Evolutionary conservation across 306 rosid genomes (phyloP).

Genomic region (Astragalus glycyphyllos): DNA sequence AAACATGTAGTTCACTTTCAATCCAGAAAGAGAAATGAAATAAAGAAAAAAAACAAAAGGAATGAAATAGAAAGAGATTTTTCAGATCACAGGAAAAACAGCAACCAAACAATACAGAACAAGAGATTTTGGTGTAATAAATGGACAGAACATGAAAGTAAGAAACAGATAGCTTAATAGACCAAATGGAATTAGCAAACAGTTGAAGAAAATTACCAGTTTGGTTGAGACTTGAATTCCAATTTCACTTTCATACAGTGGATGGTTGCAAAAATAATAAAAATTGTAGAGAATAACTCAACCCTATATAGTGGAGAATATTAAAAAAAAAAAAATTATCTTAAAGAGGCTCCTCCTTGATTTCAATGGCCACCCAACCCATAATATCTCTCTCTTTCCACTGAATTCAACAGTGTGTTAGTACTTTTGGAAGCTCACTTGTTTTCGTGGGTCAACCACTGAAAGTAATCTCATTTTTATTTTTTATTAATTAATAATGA

Average conservation of each 20-base stretch:
- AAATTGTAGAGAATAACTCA: conserved; percentile 10
- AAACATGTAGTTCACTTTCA: conserved; percentile 42
- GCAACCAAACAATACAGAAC: conserved; percentile 43
- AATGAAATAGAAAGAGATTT: conserved; percentile 50
- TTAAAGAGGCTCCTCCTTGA: conserved; percentile 51
- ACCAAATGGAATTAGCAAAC: conserved; percentile 36
- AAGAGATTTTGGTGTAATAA: conserved; percentile 48
- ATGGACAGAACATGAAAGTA: conserved; percentile 35
- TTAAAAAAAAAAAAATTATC: conserved; percentile 13
- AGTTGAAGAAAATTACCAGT: conserved; percentile 55
- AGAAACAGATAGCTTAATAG: conserved; percentile 41
- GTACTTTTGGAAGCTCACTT: conserved; percentile 55
- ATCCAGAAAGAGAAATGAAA: conserved; percentile 46
- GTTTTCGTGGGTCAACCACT: conserved; percentile 52
- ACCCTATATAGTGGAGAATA: conserved; percentile 9
- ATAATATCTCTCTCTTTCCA: conserved; percentile 37
- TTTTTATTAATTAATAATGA: background rate
- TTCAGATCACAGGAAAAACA: conserved; percentile 58
- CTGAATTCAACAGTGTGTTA: conserved; percentile 58
- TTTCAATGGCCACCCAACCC: conserved; percentile 52
- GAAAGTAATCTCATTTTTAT: background rate
- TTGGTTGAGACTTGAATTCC: conserved; percentile 45
- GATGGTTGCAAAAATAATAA: background rate
- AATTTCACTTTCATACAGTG: conserved; percentile 33
- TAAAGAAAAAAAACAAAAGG: conserved; percentile 1